phyloP scores from a whole-genome alignment of 164 flowering plant species.

The Piper longum region DNA sequence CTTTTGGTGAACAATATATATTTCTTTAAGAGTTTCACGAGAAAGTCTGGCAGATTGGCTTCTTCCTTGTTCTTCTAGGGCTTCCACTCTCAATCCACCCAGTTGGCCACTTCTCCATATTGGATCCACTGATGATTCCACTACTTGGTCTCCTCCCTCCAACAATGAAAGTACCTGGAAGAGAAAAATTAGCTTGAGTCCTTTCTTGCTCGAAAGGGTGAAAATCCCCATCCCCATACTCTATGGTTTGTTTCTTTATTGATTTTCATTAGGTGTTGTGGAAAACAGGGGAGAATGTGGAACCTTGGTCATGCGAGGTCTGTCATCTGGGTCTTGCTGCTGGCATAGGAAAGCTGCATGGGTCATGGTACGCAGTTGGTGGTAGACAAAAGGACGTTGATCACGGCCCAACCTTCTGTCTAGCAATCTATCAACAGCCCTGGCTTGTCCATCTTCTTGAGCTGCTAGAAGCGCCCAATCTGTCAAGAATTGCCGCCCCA shows the following conservation, averaged over 20 bases:
- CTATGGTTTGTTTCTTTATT: too few relatives aligned
- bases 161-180: conserved; percentile 57
- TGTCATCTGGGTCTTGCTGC: conserved; percentile 12
- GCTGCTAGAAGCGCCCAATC: conserved; percentile 26
- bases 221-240: background rate
- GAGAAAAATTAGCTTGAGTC: background rate
- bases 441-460: conserved; percentile 16
- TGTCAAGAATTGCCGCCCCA: conserved; percentile 24
- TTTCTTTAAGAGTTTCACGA: conserved; percentile 20
- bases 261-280: background rate
- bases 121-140: conserved; percentile 21
- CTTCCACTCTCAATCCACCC: background rate
- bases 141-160: conserved; percentile 49
- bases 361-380: conserved; percentile 48
- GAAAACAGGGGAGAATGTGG: background rate
- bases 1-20: background rate
- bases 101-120: conserved; percentile 16
- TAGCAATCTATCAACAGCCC: conserved; percentile 16
- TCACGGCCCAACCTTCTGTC: conserved; percentile 26
- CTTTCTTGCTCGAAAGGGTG: background rate
- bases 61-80: conserved; percentile 15
- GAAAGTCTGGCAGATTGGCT: conserved; percentile 52
- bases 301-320: conserved; percentile 28
- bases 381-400: conserved; percentile 5
- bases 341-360: conserved; percentile 30